Conservation (phyloP, 2,329 filamentous ascomycete species). For the Metarhizium robertsii region DNA sequence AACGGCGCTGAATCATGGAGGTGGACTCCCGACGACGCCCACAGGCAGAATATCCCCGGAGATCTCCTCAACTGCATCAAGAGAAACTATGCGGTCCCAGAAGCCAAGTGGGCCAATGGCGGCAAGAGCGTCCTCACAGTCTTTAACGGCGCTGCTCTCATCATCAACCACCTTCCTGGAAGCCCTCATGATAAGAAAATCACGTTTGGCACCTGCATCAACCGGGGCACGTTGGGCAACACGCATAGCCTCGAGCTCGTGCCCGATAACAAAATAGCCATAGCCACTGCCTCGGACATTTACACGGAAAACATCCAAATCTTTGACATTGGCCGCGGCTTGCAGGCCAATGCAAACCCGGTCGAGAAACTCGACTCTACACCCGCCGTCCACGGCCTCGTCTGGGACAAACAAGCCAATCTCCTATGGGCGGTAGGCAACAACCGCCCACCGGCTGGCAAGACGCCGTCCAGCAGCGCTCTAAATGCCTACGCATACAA, state of each 20-base stretch:
- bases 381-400: not conserved
- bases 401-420: not conserved
- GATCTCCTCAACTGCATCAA: not conserved
- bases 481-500: conserved; percentile 1
- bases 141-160: not conserved
- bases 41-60: not conserved
- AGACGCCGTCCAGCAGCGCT: not conserved
- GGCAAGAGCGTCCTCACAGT: not conserved
- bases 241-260: conserved; percentile 1
- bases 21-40: not conserved
- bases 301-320: not conserved
- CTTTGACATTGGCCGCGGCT: not conserved
- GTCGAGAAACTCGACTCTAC: not conserved
- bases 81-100: not conserved
- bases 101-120: conserved; percentile 1
- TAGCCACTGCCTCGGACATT: not conserved
- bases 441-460: not conserved
- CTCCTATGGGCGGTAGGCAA: conserved; percentile 2
- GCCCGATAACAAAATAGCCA: not conserved
- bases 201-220: conserved; percentile 1
- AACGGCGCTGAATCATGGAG: not conserved
- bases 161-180: conserved; percentile 3
- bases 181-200: not conserved
- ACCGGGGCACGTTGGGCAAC: not conserved
- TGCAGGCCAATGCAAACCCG: not conserved